Conservation (phyloP, 192 early-diverging fungal genomes). For the Coemansia sp. region DNA sequence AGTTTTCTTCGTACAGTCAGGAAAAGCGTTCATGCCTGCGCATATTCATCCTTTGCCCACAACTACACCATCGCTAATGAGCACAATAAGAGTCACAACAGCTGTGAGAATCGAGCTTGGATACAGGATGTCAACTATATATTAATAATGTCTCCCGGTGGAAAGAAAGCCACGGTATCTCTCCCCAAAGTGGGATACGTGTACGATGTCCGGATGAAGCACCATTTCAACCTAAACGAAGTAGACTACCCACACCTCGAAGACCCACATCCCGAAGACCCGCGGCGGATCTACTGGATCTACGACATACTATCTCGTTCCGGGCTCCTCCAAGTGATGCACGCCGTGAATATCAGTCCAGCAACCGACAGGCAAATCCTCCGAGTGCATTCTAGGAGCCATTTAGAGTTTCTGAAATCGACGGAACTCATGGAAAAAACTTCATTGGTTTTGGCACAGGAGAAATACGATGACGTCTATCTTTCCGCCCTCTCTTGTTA, state of each 20-base stretch:
- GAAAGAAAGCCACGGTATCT: background rate
- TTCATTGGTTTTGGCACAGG: conserved; percentile 33
- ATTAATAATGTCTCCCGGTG: background rate
- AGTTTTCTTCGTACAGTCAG: too few species aligned
- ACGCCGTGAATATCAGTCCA: conserved; percentile 6
- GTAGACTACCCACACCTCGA: conserved; percentile 52
- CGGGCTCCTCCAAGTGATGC: conserved; percentile 53
- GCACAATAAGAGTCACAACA: background rate
- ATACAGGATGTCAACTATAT: too few species aligned
- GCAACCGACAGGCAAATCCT: conserved; percentile 32
- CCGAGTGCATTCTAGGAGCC: conserved; percentile 55
- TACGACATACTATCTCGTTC: conserved; percentile 54
- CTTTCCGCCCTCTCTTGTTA: conserved; percentile 62
- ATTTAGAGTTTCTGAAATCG: conserved; percentile 47
- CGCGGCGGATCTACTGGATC: conserved; percentile 69
- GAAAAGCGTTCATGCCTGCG: background rate
- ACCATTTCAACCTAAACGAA: conserved; percentile 54
- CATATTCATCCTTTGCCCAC: background rate
- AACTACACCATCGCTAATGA: background rate
- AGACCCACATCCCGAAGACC: conserved; percentile 69
- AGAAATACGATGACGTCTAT: conserved; percentile 67
- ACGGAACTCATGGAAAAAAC: conserved; percentile 55
- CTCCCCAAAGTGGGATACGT: conserved; percentile 49
- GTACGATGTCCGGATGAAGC: conserved; percentile 64
- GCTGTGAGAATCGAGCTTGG: background rate